Conservation (phyloP, 2,329 filamentous ascomycete species). For the Tolypocladium tropicale region DNA sequence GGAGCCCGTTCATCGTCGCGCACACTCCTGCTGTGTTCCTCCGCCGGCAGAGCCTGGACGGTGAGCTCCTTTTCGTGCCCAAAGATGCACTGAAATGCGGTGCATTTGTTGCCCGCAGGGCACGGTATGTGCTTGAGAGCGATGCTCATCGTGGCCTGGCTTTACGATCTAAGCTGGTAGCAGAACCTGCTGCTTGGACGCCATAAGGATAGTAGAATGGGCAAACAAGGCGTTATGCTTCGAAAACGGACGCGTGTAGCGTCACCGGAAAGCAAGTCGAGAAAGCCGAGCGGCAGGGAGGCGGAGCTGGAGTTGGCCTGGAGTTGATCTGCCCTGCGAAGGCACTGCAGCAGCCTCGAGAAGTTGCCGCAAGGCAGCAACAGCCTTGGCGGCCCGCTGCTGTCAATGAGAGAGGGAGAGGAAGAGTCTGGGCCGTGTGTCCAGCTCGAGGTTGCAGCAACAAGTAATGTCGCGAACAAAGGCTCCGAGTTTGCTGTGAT, state of each 20-base stretch:
- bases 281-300: background rate
- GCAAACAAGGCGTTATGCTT: background rate
- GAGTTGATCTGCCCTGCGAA: no score
- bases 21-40: background rate
- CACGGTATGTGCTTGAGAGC: conserved; percentile 39
- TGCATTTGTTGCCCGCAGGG: conserved; percentile 36
- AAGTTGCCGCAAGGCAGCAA: background rate
- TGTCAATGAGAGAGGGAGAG: background rate
- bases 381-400: background rate
- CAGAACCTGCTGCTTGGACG: background rate
- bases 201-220: background rate
- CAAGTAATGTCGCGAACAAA: background rate
- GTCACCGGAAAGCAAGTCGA: background rate
- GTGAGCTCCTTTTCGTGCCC: conserved; percentile 27
- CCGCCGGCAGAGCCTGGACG: conserved; percentile 3
- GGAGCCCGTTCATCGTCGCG: background rate
- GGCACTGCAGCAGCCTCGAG: background rate
- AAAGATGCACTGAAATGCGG: conserved; percentile 40
- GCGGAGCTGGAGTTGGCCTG: background rate
- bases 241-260: background rate
- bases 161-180: background rate
- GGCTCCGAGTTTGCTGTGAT: background rate
- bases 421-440: background rate
- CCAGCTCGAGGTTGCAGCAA: background rate
- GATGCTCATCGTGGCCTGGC: conserved; percentile 21